Evolutionary conservation across 2,329 filamentous ascomycete species (phyloP).

Genomic region (Trichoderma pleuroti): DNA sequence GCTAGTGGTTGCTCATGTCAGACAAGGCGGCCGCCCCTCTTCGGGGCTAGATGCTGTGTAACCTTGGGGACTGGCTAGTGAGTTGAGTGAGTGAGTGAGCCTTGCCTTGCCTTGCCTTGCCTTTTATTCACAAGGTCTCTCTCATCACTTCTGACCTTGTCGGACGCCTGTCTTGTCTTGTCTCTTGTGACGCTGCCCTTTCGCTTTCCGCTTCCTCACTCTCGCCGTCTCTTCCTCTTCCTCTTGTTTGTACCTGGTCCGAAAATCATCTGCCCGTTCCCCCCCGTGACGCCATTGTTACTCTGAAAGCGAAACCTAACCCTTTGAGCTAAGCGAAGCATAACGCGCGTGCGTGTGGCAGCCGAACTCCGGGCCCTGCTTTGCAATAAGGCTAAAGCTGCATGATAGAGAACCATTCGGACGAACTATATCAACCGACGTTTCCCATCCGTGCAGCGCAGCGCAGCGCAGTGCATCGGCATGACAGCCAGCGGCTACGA

Average conservation of each 20-base stretch:
- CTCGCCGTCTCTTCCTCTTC: too few species aligned
- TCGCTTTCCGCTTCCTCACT: neutral
- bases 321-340: neutral
- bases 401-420: neutral
- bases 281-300: conserved; percentile 3
- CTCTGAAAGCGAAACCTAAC: neutral
- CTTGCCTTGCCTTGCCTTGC: neutral
- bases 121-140: neutral
- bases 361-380: neutral
- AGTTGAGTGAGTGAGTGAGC: neutral
- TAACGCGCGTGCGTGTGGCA: neutral
- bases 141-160: neutral
- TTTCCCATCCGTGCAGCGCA: neutral
- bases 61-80: neutral
- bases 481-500: neutral
- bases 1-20: conserved; percentile 10
- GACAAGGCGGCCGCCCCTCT: conserved; percentile 10
- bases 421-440: neutral
- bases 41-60: neutral
- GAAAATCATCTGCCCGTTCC: neutral
- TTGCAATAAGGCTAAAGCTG: conserved; percentile 7
- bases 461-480: too few species aligned
- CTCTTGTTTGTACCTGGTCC: neutral
- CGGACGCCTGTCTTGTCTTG: neutral
- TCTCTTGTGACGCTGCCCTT: neutral